Evolutionary conservation across 140 eudicot species (phyloP), one percentile per base, ranked within the genome.

Genomic region (Senecio squalidus): DNA sequence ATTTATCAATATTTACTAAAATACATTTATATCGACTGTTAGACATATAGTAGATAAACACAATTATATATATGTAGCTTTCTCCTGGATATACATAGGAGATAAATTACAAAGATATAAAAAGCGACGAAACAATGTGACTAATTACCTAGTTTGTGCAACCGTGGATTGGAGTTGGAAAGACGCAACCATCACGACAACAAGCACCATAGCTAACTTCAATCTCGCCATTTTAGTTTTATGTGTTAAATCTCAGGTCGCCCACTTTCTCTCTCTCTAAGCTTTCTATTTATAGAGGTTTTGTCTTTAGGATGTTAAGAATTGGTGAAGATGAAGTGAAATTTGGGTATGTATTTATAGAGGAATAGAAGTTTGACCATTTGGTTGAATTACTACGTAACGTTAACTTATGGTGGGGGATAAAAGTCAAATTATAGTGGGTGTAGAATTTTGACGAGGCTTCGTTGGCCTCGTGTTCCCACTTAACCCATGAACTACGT

Each of bases 181-280:
- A 58, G 68, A 36, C 26, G 74, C 67, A 55, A 48, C 48, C 48
- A 63, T 43, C 48, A 48, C n/a, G 24, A 63, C 36, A 5, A 63
- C 24, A 45, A 63, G 21, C n/a, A 62, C 30, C 14, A 57, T 24
- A 9, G 16, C 51, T 17, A 34, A 46, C 30, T 68, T 68, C 9
- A 53, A 30, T 6, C 50, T 57, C 3, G 59, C 59, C 73, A 68
- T 68, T 45, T 53, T 33, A 7, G 11, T 68, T 29, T 1, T 33
- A 59, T 68, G 73, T 68, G n/a, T 67, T n/a, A 67, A 16, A 44
- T 68, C 73, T 68, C 73, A 68, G 66, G 73, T 68, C 73, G 73
- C 73, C 73, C 73, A n/a, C 52, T 30, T 45, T 16, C 43, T 55
- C 39, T 54, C 34, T 6, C 29, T 41, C 15, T 25, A 67, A 55